Evolutionary conservation across 2,329 filamentous ascomycete species (phyloP).

Genomic region (Geosmithia putterillii): DNA sequence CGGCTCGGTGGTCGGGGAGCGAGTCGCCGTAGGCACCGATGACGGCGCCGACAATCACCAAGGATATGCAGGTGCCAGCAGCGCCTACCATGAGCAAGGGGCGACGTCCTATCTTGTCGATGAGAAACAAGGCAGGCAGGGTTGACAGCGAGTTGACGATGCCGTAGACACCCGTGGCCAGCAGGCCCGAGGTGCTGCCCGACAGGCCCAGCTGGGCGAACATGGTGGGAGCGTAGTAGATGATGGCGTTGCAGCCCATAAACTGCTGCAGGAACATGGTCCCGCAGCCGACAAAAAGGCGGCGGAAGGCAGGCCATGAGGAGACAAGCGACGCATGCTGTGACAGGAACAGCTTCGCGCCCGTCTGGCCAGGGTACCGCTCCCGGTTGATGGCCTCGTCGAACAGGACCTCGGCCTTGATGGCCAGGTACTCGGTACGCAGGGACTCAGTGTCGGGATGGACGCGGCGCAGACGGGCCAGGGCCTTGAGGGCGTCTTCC

Average conservation of each 20-base stretch:
- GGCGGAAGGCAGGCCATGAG: slow-evolving; percentile 17
- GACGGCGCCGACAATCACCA: slow-evolving; percentile 37
- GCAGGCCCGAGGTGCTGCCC: slow-evolving; percentile 27
- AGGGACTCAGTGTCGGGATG: slow-evolving; percentile 16
- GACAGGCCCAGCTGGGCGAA: slow-evolving; percentile 28
- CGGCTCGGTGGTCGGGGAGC: slow-evolving; percentile 21
- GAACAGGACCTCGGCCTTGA: slow-evolving; percentile 24
- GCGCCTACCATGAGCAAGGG: slow-evolving; percentile 51
- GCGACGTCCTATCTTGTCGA: slow-evolving; percentile 45
- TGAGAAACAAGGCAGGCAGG: slow-evolving; percentile 31
- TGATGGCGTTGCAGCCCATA: slow-evolving; percentile 32
- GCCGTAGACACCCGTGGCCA: slow-evolving; percentile 46
- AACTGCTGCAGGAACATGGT: slow-evolving; percentile 45
- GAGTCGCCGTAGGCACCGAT: slow-evolving; percentile 29
- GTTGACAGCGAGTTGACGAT: slow-evolving; percentile 38
- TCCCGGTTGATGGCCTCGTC: slow-evolving; percentile 15
- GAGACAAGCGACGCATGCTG: slow-evolving; percentile 18
- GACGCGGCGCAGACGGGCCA: slow-evolving; percentile 19
- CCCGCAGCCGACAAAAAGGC: slow-evolving; percentile 39
- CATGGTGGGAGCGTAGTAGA: slow-evolving; percentile 34
- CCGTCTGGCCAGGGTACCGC: slow-evolving; percentile 15
- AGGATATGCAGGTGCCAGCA: slow-evolving; percentile 50
- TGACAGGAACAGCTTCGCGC: slow-evolving; percentile 14
- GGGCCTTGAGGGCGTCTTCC: slow-evolving; percentile 14
- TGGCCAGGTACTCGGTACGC: slow-evolving; percentile 18